Evolutionary conservation across 345 rosid genomes (phyloP), one percentile per base, ranked within the genome.

Genomic region (Linum lewisii): DNA sequence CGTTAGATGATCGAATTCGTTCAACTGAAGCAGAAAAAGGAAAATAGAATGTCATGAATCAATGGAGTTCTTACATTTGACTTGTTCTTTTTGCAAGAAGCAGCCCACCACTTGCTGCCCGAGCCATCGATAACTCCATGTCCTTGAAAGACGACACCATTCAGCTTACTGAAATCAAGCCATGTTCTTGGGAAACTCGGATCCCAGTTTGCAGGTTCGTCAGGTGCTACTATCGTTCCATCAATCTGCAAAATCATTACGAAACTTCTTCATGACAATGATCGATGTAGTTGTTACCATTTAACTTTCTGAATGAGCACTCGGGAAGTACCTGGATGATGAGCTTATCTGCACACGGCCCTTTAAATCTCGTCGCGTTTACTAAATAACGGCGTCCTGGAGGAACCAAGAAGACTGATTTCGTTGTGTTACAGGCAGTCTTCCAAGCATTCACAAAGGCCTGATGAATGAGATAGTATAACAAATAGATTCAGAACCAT

Each of bases 71-170:
- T 64, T 84, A 90, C 97, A 66, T 87, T 90, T 51, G 94, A 62
- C 64, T 77, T 86, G 78, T 93, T 90, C 85, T 74, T 90, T 76
- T 90, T 90, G 92, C 99, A 93, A 50, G 99, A 93, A 26, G 96
- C 71, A 59, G 84, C 88, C 99, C 99, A 93, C 99, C 99, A 93
- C 76, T 90, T 85, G 72, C 95, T 81, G 56, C 99, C 99, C 13
- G 97, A 93, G 24, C 96, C 99, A 71, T 93, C 95, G 71, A 93
- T 85, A 49, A 90, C 78, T 64, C 99, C 99, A 62, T 70, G 70
- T 25, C 97, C 97, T 73, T 84, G 95, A 77, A 93, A 90, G 54
- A 66, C 32, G 5, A 84, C 95, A 36, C 95, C 81, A 9, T 79
- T 71, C 57, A 93, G 85, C 64, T 80, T 85, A 29, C 84, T 81